Percentiles rank a stretch among this genome's conserved stretches.
Conservation (phyloP, 495 filamentous ascomycete species). For the Neurospora africana region DNA sequence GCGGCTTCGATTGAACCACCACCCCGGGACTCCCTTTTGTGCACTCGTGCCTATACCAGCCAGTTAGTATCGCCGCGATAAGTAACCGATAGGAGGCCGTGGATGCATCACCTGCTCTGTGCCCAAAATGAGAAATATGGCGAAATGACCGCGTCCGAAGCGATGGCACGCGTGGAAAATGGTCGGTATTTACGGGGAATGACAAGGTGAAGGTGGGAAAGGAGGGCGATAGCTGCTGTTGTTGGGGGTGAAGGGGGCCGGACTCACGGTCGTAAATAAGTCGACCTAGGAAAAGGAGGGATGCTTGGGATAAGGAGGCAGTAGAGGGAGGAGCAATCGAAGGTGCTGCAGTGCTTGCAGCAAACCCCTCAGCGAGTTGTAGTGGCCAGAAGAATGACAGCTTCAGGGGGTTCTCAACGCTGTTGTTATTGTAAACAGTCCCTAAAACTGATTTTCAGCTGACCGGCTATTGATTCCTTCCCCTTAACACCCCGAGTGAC, state of each 20-base stretch:
- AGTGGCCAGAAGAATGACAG: not conserved
- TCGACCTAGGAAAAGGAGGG: not conserved
- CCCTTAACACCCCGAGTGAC: no score
- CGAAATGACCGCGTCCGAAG: constrained; percentile 15
- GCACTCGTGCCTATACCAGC: constrained; percentile 18
- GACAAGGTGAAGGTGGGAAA: constrained; percentile 7
- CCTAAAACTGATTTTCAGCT: not conserved
- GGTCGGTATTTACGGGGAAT: constrained; percentile 4
- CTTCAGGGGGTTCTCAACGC: not conserved
- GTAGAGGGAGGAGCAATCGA: not conserved
- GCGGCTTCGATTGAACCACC: constrained; percentile 12
- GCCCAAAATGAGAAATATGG: constrained; percentile 9
- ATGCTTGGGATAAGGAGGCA: not conserved
- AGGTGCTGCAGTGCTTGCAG: not conserved
- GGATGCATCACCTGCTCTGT: constrained; percentile 11
- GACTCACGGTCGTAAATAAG: constrained; percentile 1
- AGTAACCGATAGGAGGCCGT: not conserved
- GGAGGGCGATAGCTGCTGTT: constrained; percentile 5
- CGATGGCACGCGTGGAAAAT: constrained; percentile 10
- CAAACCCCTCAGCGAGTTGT: not conserved
- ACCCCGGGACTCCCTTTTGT: not conserved
- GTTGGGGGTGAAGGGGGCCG: constrained; percentile 16
- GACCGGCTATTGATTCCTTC: not conserved
- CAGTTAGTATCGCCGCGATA: constrained; percentile 19
- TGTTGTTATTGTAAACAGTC: not conserved